These are phyloP conservation scores for Mycena capillaripes DNA, from an alignment of 768 basidiomycete species.

Conservation along the genomic window DNA sequence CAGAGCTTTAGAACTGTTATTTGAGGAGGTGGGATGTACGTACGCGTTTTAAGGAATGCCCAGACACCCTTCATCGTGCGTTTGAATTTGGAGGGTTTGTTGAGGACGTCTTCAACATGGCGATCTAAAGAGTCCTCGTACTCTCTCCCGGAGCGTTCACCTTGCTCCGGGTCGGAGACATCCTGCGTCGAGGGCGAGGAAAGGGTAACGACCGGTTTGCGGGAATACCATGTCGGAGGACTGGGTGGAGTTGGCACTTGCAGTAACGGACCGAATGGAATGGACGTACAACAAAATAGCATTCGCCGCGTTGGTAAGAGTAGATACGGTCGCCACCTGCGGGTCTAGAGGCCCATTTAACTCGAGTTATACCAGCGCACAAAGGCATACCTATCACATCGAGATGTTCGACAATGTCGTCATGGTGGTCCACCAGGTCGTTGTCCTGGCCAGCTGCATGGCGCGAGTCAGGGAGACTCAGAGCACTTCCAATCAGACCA, in stretches of 20 bases:
- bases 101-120: constrained; percentile 84
- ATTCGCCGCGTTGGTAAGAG: constrained; percentile 85
- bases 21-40: constrained; percentile 41
- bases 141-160: constrained; percentile 39
- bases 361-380: neutral
- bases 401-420: constrained; percentile 87
- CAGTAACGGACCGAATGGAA: neutral
- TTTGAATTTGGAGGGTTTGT: constrained; percentile 68
- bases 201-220: constrained; percentile 76
- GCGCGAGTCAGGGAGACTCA: constrained; percentile 52
- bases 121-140: constrained; percentile 70
- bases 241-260: constrained; percentile 48
- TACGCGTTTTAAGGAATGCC: constrained; percentile 89
- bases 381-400: constrained; percentile 76
- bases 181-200: constrained; percentile 51
- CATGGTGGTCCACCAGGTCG: constrained; percentile 66
- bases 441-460: constrained; percentile 35
- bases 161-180: constrained; percentile 45
- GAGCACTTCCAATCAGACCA: constrained; percentile 60
- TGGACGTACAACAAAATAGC: constrained; percentile 74
- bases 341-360: constrained; percentile 61
- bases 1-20: constrained; percentile 1
- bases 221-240: constrained; percentile 79
- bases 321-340: constrained; percentile 80
- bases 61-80: constrained; percentile 79